Base-by-base conservation (phyloP, 495 filamentous ascomycete genomes). In the Chaetomium fimeti region DNA sequence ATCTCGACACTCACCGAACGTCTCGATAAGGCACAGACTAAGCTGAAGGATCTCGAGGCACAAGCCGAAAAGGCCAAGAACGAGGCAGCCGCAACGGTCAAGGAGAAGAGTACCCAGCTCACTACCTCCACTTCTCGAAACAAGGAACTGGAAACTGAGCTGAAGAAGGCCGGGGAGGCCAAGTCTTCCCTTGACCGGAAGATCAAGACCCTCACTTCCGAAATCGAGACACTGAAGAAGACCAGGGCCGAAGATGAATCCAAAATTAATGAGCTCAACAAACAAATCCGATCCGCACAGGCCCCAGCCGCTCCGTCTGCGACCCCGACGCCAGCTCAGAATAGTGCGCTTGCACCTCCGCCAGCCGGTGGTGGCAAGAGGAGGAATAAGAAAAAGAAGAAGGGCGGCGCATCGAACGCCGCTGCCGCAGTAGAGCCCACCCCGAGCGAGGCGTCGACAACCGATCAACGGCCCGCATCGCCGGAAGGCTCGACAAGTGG, bases 301-400 rank as follows among this genome's bases (percentile, higher is more conserved):
- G 53, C 63, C 0, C 48, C 66, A 0, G 49, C 60, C 16, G 61
- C 66, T 28, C 60, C 73, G 12, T 40, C 64, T 27, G 48, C 70
- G 32, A 20, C 62, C 5, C 67, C 29, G 62, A 70, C 13, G 51
- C 22, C 68, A 25, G 52, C 72, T 20, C 58, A 62, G 27, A 29
- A 48, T 2, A n/a, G 36, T 38, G 42, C 55, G 5, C 57, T 62
- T 27, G 62, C 66, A 15, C 56, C 67, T 6, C 58, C 77, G 24
- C 51, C 70, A 13, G 25, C 71, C 0, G 66, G 69, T n/a, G 76
- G 71, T 6, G 75, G 76, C 22, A 91, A 88, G 74, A 94, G 92
- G 79, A 96, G 91, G 71, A 94, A 90, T 54, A 90, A 87, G 57
- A 94, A 93, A 74, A 96, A 93, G 81, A 96, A 94, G 83, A 96